Percentiles rank a stretch among this genome's conserved stretches.
These are phyloP conservation scores for Massariosphaeria phaeospora DNA, from an alignment of 495 filamentous ascomycete species.

Conservation along the genomic window DNA sequence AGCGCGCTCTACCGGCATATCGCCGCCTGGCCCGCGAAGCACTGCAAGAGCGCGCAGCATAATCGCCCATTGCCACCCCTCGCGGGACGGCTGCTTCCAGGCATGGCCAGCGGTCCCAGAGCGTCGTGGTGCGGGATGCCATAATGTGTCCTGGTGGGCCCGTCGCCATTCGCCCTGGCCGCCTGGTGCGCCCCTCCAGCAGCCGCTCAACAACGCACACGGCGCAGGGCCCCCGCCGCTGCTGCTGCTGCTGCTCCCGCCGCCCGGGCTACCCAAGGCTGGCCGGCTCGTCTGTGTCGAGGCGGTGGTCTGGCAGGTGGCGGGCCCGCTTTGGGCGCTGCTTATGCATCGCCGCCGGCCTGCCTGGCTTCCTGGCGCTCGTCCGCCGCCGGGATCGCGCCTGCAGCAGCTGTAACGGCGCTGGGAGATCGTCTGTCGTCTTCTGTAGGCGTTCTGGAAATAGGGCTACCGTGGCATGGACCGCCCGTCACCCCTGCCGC, in stretches of 20 bases:
- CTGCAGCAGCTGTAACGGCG: conserved; percentile 31
- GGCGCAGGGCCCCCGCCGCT: conserved; percentile 22
- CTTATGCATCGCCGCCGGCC: conserved; percentile 22
- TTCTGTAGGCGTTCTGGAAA: conserved; percentile 36
- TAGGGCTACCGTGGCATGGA: conserved; percentile 27
- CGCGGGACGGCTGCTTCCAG: conserved; percentile 11
- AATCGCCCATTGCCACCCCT: conserved; percentile 6
- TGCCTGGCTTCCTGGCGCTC: conserved; percentile 24
- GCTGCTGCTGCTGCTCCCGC: conserved; percentile 12
- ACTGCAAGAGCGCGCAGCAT: conserved; percentile 23
- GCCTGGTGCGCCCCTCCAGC: conserved; percentile 2
- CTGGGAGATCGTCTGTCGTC: too few species aligned
- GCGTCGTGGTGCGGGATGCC: conserved; percentile 22
- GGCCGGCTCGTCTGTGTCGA: conserved; percentile 21
- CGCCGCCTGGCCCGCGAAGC: conserved; percentile 22
- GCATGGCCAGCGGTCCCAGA: conserved; percentile 14
- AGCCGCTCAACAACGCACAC: conserved; percentile 11
- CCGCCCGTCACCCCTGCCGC: not conserved
- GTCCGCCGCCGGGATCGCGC: conserved; percentile 29
- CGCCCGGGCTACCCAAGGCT: conserved; percentile 22
- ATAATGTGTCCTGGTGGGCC: not conserved
- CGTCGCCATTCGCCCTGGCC: too few species aligned
- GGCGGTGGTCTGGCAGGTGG: conserved; percentile 17
- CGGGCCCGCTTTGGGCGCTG: conserved; percentile 28
- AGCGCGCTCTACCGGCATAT: conserved; percentile 29